Evolutionary conservation across 345 rosid species (phyloP).

Genomic region (Cochlearia excelsa): DNA sequence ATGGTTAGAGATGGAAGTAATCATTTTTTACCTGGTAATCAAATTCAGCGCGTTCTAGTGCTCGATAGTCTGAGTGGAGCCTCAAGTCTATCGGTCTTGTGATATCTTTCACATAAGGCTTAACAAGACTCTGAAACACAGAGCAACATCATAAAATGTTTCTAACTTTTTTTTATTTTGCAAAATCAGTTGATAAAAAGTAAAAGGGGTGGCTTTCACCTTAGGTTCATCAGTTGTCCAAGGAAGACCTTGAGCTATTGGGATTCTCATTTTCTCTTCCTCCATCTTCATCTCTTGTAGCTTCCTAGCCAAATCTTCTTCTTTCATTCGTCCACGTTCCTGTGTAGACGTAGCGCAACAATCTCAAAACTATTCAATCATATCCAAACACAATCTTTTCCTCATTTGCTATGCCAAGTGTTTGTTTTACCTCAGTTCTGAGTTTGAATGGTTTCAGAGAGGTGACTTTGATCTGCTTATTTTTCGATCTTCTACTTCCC

Average conservation of each 20-base stretch:
- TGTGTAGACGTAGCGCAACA: not conserved
- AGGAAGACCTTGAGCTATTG: constrained; percentile 91
- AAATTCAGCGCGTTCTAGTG: constrained; percentile 83
- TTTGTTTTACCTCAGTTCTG: constrained; percentile 68
- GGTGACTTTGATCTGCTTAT: constrained; percentile 57
- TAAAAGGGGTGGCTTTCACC: constrained; percentile 38
- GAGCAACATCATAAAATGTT: constrained; percentile 2
- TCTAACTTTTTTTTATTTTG: not conserved
- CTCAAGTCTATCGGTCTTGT: constrained; percentile 67
- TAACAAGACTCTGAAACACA: constrained; percentile 54
- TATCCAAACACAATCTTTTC: not conserved
- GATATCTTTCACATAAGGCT: constrained; percentile 69
- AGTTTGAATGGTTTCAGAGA: constrained; percentile 71
- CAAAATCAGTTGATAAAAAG: no score
- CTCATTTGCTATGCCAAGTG: not conserved
- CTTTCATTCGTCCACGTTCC: constrained; percentile 76
- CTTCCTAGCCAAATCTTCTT: constrained; percentile 80
- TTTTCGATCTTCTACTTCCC: constrained; percentile 62
- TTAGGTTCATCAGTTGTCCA: constrained; percentile 97
- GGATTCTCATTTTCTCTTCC: constrained; percentile 67
- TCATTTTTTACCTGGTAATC: constrained; percentile 63
- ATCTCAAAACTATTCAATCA: not conserved
- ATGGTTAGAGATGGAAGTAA: not conserved
- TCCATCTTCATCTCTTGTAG: constrained; percentile 61
- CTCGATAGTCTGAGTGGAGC: constrained; percentile 76